Evolutionary conservation across 345 rosid genomes (phyloP).

Genomic region (Xanthoceras sorbifolium): DNA sequence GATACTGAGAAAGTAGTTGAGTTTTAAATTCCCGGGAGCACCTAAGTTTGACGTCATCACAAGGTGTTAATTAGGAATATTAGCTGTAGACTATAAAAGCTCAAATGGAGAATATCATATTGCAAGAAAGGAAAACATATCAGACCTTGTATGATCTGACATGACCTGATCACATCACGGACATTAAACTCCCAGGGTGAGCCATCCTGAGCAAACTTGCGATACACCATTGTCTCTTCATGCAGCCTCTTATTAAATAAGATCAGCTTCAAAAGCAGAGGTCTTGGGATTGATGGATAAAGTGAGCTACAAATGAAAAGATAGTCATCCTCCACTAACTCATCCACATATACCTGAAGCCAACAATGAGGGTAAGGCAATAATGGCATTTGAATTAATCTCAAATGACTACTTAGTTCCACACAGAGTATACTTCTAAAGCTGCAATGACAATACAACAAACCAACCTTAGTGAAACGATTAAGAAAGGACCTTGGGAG

Average conservation of each 20-base stretch:
- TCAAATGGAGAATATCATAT: not conserved
- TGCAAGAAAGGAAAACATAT: slow-evolving; percentile 16
- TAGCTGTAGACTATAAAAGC: not conserved
- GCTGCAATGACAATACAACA: not conserved
- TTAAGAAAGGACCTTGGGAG: slow-evolving; percentile 94
- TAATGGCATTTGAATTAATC: not conserved
- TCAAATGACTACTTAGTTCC: slow-evolving; percentile 9
- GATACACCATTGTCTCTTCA: slow-evolving; percentile 74
- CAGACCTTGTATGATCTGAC: slow-evolving; percentile 76
- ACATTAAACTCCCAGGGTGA: slow-evolving; percentile 99
- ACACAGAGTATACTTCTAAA: not conserved
- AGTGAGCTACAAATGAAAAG: slow-evolving; percentile 73
- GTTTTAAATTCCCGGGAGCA: slow-evolving; percentile 34
- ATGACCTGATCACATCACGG: slow-evolving; percentile 91
- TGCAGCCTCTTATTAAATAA: slow-evolving; percentile 70
- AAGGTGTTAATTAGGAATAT: slow-evolving; percentile 7
- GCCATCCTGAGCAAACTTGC: slow-evolving; percentile 83
- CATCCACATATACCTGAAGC: slow-evolving; percentile 86
- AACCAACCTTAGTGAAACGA: slow-evolving; percentile 84
- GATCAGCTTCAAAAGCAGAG: slow-evolving; percentile 72
- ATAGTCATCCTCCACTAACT: slow-evolving; percentile 85
- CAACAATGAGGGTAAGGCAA: slow-evolving; percentile 16
- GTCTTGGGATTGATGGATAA: slow-evolving; percentile 66
- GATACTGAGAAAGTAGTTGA: slow-evolving; percentile 68
- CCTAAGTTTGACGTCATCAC: slow-evolving; percentile 39